Base-by-base conservation (phyloP, 2,329 filamentous ascomycete genomes). In the Chaetothyriales sp. region DNA sequence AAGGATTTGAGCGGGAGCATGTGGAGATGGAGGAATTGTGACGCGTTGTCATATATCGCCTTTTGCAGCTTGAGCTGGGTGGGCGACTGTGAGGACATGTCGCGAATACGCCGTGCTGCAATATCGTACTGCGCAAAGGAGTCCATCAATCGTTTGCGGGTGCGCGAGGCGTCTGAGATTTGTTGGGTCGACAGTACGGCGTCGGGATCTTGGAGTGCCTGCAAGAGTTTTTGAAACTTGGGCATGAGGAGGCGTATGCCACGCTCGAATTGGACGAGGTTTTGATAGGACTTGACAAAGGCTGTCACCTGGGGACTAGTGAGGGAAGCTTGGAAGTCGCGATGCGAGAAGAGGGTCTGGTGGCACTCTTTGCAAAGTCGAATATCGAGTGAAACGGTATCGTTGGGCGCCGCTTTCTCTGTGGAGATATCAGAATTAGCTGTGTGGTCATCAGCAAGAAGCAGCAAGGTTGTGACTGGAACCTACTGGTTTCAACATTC, bases 301-400 rank as follows among this genome's bases (percentile, higher is more conserved):
- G 58, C 47, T 45, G 55, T 48, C 62, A 89, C 82, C 60, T 90
- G 85, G 1, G 84, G 76, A 48, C 79, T 74, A 1, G 75, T 70
- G 3, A 88, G 67, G 8, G 88, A 85, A 7, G 80, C 78, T 20
- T 79, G 73, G 63, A 95, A 95, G 64, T 95, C 89, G 40, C 83
- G 78, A 60, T 84, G 83, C 48, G 78, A 77, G 66, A 86, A 87
- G 18, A 86, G 68, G 0, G 79, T 86, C 29, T 77, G 70, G 58
- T 77, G 88, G 71, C 92, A 98, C 52, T 94, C 88, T 62, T 84
- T 85, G 68, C 92, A 98, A 78, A 98, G 90, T 44, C 92, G 81
- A 15, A 98, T 73, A 63, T 95, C 87, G 44, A 97, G 69, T 50
- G 79, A 81, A 44, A 94, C 66, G 56, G 60, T 66, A 57, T 61